Evolutionary conservation across 129 eudicot species (phyloP).

Genomic region (Kitagawia praeruptora): DNA sequence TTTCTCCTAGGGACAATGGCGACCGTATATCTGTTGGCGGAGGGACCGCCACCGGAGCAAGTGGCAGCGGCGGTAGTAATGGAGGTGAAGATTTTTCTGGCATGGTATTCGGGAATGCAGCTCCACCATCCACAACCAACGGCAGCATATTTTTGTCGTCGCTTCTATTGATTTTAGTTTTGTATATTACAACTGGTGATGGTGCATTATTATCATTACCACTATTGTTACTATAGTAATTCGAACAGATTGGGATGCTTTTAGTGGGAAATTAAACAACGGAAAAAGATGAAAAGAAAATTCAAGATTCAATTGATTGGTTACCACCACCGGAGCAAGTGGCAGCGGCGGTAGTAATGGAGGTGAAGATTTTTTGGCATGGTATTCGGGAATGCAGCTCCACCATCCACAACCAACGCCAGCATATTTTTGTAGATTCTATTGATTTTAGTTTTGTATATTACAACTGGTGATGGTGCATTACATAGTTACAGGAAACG

Average conservation of each 20-base stretch:
- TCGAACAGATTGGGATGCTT: background rate
- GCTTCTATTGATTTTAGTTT: slow-evolving; percentile 20
- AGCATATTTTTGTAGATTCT: slow-evolving; percentile 26
- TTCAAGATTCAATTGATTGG: slow-evolving; percentile 1
- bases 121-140: slow-evolving; percentile 20
- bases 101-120: slow-evolving; percentile 37
- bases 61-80: slow-evolving; percentile 13
- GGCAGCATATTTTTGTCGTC: slow-evolving; percentile 29
- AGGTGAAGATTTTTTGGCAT: slow-evolving; percentile 28
- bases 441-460: slow-evolving; percentile 23
- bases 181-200: slow-evolving; percentile 21
- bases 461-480: slow-evolving; percentile 21
- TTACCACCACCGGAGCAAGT: too few relatives aligned
- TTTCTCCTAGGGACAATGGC: slow-evolving; percentile 19
- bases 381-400: slow-evolving; percentile 39
- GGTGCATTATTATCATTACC: slow-evolving; percentile 22
- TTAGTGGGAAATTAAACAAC: background rate
- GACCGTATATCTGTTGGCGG: slow-evolving; percentile 11
- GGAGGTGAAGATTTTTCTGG: slow-evolving; percentile 27
- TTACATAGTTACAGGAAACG: too few relatives aligned
- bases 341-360: slow-evolving; percentile 16
- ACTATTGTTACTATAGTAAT: slow-evolving; percentile 3
- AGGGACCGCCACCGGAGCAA: slow-evolving; percentile 11
- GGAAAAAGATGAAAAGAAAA: background rate
- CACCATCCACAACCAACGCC: slow-evolving; percentile 15